These are phyloP conservation scores for Metschnikowia anglica DNA, from an alignment of 805 yeast species.

Conservation along the genomic window DNA sequence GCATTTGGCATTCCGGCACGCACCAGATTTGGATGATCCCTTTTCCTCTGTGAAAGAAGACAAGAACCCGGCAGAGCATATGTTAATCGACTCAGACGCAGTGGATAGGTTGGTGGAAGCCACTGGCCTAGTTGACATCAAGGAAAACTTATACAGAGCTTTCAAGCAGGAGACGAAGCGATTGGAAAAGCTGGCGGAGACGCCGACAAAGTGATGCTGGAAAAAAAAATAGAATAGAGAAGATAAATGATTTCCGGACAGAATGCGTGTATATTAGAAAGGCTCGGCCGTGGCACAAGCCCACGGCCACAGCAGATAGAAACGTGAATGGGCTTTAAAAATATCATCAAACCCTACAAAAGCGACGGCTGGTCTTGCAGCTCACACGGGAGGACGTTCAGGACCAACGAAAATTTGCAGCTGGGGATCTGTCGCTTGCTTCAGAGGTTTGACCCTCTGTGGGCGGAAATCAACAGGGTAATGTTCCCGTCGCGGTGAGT, in stretches of 20 bases:
- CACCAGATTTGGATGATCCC: conserved; percentile 18
- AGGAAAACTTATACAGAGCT: conserved; percentile 49
- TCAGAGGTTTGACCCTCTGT: not conserved
- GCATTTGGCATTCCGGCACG: conserved; percentile 18
- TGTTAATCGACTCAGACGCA: conserved; percentile 46
- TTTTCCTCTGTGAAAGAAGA: conserved; percentile 3
- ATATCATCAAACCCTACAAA: too few relatives aligned
- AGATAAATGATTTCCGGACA: not conserved
- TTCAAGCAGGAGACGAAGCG: conserved; percentile 50
- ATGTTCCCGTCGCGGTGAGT: not conserved
- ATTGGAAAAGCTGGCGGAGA: conserved; percentile 14
- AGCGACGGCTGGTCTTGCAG: too few relatives aligned
- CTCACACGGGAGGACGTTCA: too few relatives aligned
- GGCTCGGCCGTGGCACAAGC: too few relatives aligned
- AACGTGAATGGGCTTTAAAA: too few relatives aligned
- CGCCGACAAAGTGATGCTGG: too few relatives aligned
- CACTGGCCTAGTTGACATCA: conserved; percentile 46
- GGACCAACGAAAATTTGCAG: too few relatives aligned
- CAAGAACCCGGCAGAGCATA: conserved; percentile 25
- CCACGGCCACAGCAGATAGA: too few relatives aligned
- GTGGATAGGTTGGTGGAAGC: conserved; percentile 46
- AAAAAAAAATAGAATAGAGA: too few relatives aligned
- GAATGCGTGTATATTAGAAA: not conserved
- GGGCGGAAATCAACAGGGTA: not conserved
- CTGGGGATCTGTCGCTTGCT: not conserved